These are phyloP conservation scores for Daldinia caldariorum DNA, from an alignment of 495 filamentous ascomycete species.

Conservation along the genomic window DNA sequence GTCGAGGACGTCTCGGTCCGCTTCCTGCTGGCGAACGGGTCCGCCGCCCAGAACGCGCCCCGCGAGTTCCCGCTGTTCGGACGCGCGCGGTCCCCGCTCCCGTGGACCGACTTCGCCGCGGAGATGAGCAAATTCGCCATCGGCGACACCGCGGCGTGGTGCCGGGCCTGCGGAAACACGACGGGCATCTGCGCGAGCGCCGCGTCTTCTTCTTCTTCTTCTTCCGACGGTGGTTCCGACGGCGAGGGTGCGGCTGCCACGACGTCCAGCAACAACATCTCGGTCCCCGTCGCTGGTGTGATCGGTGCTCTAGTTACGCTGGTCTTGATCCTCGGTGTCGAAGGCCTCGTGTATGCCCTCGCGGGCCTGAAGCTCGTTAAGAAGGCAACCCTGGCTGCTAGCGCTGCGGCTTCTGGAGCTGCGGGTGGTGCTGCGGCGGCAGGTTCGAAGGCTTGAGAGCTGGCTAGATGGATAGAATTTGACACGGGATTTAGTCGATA, in stretches of 20 bases:
- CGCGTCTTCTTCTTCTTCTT: constrained; percentile 25
- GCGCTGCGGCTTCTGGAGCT: constrained; percentile 4
- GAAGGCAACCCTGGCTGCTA: constrained; percentile 44
- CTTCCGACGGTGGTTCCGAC: constrained; percentile 1
- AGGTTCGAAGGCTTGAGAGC: constrained; percentile 13
- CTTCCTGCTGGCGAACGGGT: constrained; percentile 81
- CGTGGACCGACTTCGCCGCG: constrained; percentile 69
- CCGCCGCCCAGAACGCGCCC: constrained; percentile 54
- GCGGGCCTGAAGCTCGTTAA: constrained; percentile 51
- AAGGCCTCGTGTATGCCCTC: constrained; percentile 52
- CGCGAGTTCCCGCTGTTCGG: constrained; percentile 75
- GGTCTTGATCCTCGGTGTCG: constrained; percentile 53
- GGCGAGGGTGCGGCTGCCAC: constrained; percentile 11
- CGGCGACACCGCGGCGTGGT: constrained; percentile 71
- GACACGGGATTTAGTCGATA: background rate
- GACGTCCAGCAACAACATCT: constrained; percentile 44
- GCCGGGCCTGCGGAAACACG: constrained; percentile 69
- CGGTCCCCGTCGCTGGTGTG: constrained; percentile 63
- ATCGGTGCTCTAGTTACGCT: constrained; percentile 62
- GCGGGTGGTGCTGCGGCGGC: constrained; percentile 17
- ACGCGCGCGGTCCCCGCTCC: constrained; percentile 59
- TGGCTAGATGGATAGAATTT: background rate
- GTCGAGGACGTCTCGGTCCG: constrained; percentile 72
- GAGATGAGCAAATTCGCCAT: constrained; percentile 71
- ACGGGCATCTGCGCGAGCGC: constrained; percentile 67